These are phyloP conservation scores for Scedosporium minutisporum DNA, from an alignment of 2,329 filamentous ascomycete species.

Conservation along the genomic window DNA sequence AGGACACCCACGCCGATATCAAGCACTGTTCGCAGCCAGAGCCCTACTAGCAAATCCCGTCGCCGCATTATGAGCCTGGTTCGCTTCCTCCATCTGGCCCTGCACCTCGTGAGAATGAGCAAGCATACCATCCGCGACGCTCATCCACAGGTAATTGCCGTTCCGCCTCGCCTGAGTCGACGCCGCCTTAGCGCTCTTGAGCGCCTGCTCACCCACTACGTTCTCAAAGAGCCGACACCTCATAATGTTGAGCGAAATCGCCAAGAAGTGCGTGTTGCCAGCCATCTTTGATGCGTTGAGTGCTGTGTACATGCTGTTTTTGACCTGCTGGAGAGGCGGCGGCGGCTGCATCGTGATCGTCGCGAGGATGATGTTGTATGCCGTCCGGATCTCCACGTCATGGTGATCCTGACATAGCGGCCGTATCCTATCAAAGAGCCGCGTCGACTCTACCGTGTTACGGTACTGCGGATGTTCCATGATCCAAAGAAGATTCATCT, in stretches of 20 bases:
- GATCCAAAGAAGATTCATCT: conserved; percentile 63
- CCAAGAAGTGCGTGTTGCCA: conserved; percentile 69
- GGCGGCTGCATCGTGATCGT: conserved; percentile 52
- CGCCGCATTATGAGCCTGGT: conserved; percentile 29
- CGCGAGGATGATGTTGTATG: conserved; percentile 67
- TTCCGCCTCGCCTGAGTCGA: conserved; percentile 58
- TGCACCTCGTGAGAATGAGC: conserved; percentile 66
- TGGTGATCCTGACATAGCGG: conserved; percentile 58
- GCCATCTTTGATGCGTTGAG: conserved; percentile 60
- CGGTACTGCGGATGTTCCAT: conserved; percentile 52
- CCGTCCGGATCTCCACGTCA: conserved; percentile 67
- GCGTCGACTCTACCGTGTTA: conserved; percentile 47
- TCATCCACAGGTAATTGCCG: conserved; percentile 67
- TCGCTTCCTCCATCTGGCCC: conserved; percentile 44
- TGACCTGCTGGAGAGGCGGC: conserved; percentile 64
- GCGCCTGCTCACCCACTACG: conserved; percentile 69
- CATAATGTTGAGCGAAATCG: conserved; percentile 79
- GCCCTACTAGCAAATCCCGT: conserved; percentile 14
- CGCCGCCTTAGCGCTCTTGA: conserved; percentile 65
- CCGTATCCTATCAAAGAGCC: conserved; percentile 56
- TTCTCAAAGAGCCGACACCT: conserved; percentile 72
- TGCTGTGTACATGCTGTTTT: conserved; percentile 66
- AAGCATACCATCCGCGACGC: conserved; percentile 70
- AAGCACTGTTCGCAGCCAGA: conserved; percentile 2
- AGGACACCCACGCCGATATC: neutral